These are phyloP conservation scores for Neostapfia colusana DNA, from an alignment of 176 grass and related monocot genomes.

Conservation along the genomic window DNA sequence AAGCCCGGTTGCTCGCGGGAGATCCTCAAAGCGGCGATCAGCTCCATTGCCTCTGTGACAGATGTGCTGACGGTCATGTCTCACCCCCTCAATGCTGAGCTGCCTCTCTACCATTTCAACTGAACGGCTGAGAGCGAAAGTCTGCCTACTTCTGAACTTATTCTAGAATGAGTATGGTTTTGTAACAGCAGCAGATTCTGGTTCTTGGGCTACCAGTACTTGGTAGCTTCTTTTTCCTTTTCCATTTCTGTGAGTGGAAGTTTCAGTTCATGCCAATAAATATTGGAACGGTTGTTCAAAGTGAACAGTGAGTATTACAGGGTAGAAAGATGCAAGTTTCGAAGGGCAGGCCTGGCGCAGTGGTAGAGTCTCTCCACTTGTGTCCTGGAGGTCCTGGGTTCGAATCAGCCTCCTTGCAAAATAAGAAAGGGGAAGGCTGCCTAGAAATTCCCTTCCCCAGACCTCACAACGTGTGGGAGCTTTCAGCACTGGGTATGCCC, in stretches of 20 bases:
- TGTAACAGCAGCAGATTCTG: slow-evolving; percentile 7
- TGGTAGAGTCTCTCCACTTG: no score
- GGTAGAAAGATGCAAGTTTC: neutral
- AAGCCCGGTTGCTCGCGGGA: slow-evolving; percentile 63
- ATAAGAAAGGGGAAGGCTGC: no score
- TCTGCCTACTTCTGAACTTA: neutral
- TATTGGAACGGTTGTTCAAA: slow-evolving; percentile 6
- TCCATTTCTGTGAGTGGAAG: neutral
- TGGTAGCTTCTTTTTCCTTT: slow-evolving; percentile 12
- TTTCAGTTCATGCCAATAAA: slow-evolving; percentile 29
- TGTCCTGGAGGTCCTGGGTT: no score
- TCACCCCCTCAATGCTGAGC: slow-evolving; percentile 54
- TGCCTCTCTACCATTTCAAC: slow-evolving; percentile 59
- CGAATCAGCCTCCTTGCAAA: no score
- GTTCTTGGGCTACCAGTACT: slow-evolving; percentile 15
- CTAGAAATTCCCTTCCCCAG: no score
- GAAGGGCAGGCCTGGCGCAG: no score
- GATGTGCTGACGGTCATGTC: slow-evolving; percentile 61
- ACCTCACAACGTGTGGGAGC: no score
- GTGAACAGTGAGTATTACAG: neutral
- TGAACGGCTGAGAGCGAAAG: slow-evolving; percentile 23
- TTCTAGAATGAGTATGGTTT: slow-evolving; percentile 25
- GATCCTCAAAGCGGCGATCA: slow-evolving; percentile 51
- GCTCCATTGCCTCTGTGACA: slow-evolving; percentile 50
- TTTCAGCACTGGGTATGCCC: no score